These are phyloP conservation scores for Naegleria fowleri DNA, from an alignment of 208 protist genomes.

Conservation along the genomic window DNA sequence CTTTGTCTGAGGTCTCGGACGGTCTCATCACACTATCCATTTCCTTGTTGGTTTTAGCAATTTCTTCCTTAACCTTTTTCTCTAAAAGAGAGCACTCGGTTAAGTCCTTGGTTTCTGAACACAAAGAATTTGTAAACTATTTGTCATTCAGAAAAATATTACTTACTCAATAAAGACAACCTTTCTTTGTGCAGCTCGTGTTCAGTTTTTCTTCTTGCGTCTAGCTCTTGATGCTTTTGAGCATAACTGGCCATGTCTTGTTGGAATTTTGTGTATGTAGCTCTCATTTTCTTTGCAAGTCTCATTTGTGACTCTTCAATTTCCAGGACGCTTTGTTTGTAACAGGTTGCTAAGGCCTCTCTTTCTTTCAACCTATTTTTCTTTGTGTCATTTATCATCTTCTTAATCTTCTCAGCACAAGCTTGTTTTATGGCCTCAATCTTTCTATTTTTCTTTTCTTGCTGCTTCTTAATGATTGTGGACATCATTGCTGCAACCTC, in stretches of 20 bases:
- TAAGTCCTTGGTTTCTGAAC: neutral
- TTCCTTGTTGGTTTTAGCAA: neutral
- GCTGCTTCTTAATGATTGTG: neutral
- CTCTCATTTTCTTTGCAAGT: neutral
- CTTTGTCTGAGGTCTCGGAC: neutral
- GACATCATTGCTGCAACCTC: neutral
- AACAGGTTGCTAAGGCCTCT: neutral
- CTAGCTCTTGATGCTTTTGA: neutral
- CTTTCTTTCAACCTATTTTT: neutral
- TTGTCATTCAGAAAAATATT: neutral
- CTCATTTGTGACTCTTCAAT: neutral
- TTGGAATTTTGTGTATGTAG: neutral
- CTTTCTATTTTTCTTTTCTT: neutral
- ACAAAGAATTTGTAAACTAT: too few relatives aligned
- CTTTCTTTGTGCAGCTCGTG: neutral
- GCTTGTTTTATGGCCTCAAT: neutral
- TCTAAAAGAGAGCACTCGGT: neutral
- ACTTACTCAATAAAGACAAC: neutral
- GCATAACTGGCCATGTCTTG: neutral
- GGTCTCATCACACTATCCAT: neutral
- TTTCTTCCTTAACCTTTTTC: neutral
- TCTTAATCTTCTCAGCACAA: neutral
- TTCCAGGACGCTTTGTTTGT: neutral
- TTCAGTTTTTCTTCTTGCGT: neutral
- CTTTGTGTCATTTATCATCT: neutral